Conservation (phyloP, 225 moss, liverwort and hornwort species). For the Polytrichum commune region DNA sequence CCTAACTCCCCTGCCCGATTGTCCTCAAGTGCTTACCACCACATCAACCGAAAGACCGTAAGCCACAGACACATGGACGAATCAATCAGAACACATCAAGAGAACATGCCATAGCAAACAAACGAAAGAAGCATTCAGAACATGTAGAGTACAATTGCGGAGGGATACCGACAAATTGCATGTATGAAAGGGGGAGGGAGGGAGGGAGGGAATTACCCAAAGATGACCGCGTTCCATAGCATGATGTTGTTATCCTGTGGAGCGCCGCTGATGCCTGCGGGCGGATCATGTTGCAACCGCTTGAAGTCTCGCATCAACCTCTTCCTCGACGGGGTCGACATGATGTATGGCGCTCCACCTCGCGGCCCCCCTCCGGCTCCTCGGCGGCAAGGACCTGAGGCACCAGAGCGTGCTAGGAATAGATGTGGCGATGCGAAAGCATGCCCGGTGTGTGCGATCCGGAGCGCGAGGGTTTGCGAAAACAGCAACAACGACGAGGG, state of each 20-base stretch:
- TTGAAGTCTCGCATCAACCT: constrained; percentile 99
- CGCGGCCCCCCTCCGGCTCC: background rate
- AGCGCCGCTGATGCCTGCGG: constrained; percentile 96
- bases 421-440: background rate
- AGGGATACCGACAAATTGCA: too few relatives aligned
- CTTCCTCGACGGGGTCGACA: constrained; percentile 97
- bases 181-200: too few relatives aligned
- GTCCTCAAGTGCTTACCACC: too few relatives aligned
- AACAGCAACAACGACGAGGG: background rate
- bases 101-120: too few relatives aligned
- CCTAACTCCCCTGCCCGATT: too few relatives aligned
- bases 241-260: constrained; percentile 99
- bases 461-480: background rate
- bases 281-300: constrained; percentile 99
- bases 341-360: constrained; percentile 16
- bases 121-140: too few relatives aligned
- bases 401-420: background rate
- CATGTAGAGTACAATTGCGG: too few relatives aligned
- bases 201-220: constrained; percentile 51
- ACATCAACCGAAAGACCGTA: too few relatives aligned
- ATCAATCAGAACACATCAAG: too few relatives aligned
- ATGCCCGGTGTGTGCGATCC: background rate
- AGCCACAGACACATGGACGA: too few relatives aligned
- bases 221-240: constrained; percentile 99
- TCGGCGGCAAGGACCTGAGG: background rate